Percentiles rank a stretch among this genome's conserved stretches.
These are phyloP conservation scores for Entomophthora muscae DNA, from an alignment of 371 early-diverging fungal genomes.

Conservation along the genomic window DNA sequence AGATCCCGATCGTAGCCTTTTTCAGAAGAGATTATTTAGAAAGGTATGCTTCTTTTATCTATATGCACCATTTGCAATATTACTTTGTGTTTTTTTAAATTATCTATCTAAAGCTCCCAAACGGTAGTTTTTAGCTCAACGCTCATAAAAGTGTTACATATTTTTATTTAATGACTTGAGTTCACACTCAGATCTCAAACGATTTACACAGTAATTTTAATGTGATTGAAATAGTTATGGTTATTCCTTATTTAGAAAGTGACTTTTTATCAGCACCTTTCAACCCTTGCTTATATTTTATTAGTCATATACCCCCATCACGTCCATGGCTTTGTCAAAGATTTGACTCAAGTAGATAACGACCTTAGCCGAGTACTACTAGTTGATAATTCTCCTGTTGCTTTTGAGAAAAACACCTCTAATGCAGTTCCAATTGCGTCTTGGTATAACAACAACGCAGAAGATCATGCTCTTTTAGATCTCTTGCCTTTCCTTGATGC, in stretches of 20 bases:
- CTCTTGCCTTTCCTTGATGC: conserved; percentile 73
- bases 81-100: too few relatives aligned
- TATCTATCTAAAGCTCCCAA: not conserved
- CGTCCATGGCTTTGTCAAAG: conserved; percentile 72
- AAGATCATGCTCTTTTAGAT: conserved; percentile 67
- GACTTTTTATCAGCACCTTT: too few relatives aligned
- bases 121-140: not conserved
- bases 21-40: conserved; percentile 69
- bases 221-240: too few relatives aligned
- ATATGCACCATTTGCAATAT: too few relatives aligned
- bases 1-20: conserved; percentile 56
- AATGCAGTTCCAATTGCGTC: conserved; percentile 72
- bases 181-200: too few relatives aligned
- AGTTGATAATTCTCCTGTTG: conserved; percentile 78
- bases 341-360: conserved; percentile 58
- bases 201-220: too few relatives aligned
- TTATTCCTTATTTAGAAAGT: too few relatives aligned
- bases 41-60: conserved; percentile 25
- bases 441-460: conserved; percentile 51
- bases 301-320: conserved; percentile 22
- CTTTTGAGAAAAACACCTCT: conserved; percentile 67
- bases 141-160: conserved; percentile 1
- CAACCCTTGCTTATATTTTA: too few relatives aligned
- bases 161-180: too few relatives aligned
- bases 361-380: conserved; percentile 77